Evolutionary conservation across 2,329 filamentous ascomycete species (phyloP).

Genomic region (Phialophora tarda): DNA sequence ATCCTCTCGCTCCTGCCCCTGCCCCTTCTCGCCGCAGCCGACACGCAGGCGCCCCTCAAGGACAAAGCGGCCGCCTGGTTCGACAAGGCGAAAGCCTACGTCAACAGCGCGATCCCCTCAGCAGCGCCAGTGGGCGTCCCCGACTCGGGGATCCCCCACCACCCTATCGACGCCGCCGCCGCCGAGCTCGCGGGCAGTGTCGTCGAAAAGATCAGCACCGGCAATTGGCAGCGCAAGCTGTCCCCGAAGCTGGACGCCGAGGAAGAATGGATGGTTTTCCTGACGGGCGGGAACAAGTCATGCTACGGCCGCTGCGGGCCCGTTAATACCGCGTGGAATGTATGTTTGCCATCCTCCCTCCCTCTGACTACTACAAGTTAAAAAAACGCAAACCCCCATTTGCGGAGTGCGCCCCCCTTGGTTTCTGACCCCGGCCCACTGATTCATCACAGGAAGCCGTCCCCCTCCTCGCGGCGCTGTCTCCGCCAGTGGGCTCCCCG

Average conservation of each 20-base stretch:
- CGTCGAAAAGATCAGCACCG: conserved; percentile 60
- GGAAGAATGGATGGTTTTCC: conserved; percentile 64
- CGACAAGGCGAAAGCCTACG: conserved; percentile 59
- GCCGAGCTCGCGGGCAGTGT: conserved; percentile 56
- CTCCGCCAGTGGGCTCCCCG: conserved; percentile 51
- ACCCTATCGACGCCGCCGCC: conserved; percentile 49
- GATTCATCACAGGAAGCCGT: conserved; percentile 54
- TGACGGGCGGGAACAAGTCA: conserved; percentile 69
- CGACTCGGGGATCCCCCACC: conserved; percentile 38
- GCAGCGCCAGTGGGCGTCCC: conserved; percentile 25
- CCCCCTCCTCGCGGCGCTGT: conserved; percentile 54
- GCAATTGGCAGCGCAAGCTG: conserved; percentile 64
- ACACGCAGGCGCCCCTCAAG: conserved; percentile 60
- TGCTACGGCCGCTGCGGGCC: conserved; percentile 65
- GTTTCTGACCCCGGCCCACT: no score
- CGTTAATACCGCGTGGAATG: conserved; percentile 60
- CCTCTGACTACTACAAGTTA: not conserved
- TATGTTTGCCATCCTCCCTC: conserved; percentile 40
- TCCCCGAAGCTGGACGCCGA: conserved; percentile 51
- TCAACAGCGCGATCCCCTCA: conserved; percentile 55
- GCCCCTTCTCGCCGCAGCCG: conserved; percentile 45
- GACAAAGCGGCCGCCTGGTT: conserved; percentile 56
- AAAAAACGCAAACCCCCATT: no score
- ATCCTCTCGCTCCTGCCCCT: conserved; percentile 48
- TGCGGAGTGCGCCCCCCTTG: no score